A percentile compares a stretch with the other conserved stretches of the same genome.
Evolutionary conservation across 1,139 yeast species (phyloP).

Genomic region (Nadsonia starkeyi-henricii): DNA sequence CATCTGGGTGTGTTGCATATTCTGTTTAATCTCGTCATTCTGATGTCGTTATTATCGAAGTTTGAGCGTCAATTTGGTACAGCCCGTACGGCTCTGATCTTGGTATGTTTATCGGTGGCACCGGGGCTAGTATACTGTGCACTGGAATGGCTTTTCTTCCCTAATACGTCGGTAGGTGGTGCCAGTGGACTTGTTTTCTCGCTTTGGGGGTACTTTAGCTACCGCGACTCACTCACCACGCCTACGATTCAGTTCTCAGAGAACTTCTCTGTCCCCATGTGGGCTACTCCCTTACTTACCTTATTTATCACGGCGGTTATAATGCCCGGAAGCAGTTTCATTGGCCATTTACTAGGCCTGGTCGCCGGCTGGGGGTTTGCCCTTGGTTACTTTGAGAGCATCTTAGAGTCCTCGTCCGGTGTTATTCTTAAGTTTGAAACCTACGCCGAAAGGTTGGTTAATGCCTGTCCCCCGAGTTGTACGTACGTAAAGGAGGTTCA

Average conservation of each 20-base stretch:
- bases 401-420: slow-evolving; percentile 52
- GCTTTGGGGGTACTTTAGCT: slow-evolving; percentile 49
- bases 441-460: slow-evolving; percentile 36
- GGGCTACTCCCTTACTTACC: slow-evolving; percentile 42
- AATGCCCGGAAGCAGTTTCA: slow-evolving; percentile 48
- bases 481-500: neutral
- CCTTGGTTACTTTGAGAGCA: slow-evolving; percentile 37
- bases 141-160: slow-evolving; percentile 40
- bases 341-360: slow-evolving; percentile 54
- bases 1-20: neutral
- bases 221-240: slow-evolving; percentile 38
- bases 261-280: slow-evolving; percentile 39
- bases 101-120: slow-evolving; percentile 38
- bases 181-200: slow-evolving; percentile 62
- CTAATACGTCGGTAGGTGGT: slow-evolving; percentile 43
- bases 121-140: slow-evolving; percentile 57
- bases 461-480: slow-evolving; percentile 31
- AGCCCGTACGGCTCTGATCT: neutral
- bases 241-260: slow-evolving; percentile 25
- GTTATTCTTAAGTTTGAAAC: slow-evolving; percentile 54
- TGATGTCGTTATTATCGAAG: neutral
- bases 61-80: neutral
- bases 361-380: slow-evolving; percentile 41
- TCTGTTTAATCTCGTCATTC: neutral
- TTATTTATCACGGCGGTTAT: slow-evolving; percentile 37